Evolutionary conservation across 768 basidiomycete genomes (phyloP), one percentile per base, ranked within the genome.

Genomic region (Mycena floridula): DNA sequence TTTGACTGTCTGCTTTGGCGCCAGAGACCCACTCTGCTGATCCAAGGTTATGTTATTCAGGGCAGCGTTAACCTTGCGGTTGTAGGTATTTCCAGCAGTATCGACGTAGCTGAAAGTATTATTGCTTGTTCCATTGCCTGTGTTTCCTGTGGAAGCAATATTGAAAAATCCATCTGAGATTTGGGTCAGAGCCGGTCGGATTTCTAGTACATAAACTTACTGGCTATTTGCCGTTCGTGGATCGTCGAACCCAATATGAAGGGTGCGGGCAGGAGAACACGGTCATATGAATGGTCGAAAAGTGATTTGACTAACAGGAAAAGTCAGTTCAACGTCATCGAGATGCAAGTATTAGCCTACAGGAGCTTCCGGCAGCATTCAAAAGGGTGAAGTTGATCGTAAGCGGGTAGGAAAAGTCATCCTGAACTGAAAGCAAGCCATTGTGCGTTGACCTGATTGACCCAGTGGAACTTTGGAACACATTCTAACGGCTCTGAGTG

Each of bases 281-380:
- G 77, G 40, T 77, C 60, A 54, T 86, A 89, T 1, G 80, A 81
- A 54, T 87, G 86, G 52, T 89, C 82, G 46, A 89, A 72, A 3
- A 56, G 53, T 8, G 71, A 62, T 40, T 68, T 66, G 54, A 75
- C 82, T 85, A 40, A 4, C 45, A 8, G n/a, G 24, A 25, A 13
- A 28, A 20, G 22, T 40, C n/a, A 6, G 36, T 45, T 32, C 21
- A 42, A 22, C 8, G 46, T 8, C 11, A 42, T 49, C 18, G 2
- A 15, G n/a, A 18, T 39, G 18, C 7, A 26, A 18, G 18, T 23
- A n/a, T 15, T 20, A 27, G n/a, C 68, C 32, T 52, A 74, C 69
- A 74, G 49, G 53, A 63, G 16, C 55, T 60, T 22, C 59, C 60
- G 42, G 59, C 59, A 3, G 59, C 50, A 37, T 64, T 64, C 5